Evolutionary conservation across 495 filamentous ascomycete genomes (phyloP).

Genomic region (Podospora comata): DNA sequence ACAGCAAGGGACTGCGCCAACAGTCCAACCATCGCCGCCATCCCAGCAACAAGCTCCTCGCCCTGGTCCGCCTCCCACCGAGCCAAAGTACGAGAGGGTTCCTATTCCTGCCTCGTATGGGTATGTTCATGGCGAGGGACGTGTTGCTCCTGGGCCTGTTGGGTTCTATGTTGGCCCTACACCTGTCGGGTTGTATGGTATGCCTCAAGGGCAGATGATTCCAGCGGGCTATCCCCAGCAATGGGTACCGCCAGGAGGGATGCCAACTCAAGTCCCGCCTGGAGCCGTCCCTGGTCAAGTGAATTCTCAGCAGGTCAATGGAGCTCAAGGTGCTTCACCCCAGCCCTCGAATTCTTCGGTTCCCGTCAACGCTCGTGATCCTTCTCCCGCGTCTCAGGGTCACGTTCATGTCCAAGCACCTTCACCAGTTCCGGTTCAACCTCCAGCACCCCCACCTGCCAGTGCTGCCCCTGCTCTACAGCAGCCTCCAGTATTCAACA

Average conservation of each 20-base stretch:
- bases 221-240: constrained; percentile 19
- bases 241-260: constrained; percentile 15
- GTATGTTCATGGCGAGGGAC: constrained; percentile 45
- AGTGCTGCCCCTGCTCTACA: not conserved
- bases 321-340: not conserved
- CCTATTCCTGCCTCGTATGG: constrained; percentile 48
- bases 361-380: not conserved
- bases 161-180: constrained; percentile 36
- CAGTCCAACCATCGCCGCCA: constrained; percentile 9
- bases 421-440: not conserved
- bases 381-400: constrained; percentile 2
- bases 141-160: constrained; percentile 34
- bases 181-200: constrained; percentile 5
- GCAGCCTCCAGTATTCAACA: not conserved
- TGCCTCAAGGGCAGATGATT: not conserved
- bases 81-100: constrained; percentile 44
- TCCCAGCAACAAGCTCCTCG: constrained; percentile 14
- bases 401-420: constrained; percentile 9
- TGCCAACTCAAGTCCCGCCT: constrained; percentile 2
- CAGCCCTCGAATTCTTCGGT: not conserved
- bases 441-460: not conserved
- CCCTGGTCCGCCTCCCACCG: constrained; percentile 15
- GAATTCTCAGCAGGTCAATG: not conserved
- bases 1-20: constrained; percentile 8
- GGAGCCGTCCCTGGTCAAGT: constrained; percentile 14